These are phyloP conservation scores for Cordyceps farinosa DNA, from an alignment of 2,329 filamentous ascomycete genomes.

Conservation along the genomic window DNA sequence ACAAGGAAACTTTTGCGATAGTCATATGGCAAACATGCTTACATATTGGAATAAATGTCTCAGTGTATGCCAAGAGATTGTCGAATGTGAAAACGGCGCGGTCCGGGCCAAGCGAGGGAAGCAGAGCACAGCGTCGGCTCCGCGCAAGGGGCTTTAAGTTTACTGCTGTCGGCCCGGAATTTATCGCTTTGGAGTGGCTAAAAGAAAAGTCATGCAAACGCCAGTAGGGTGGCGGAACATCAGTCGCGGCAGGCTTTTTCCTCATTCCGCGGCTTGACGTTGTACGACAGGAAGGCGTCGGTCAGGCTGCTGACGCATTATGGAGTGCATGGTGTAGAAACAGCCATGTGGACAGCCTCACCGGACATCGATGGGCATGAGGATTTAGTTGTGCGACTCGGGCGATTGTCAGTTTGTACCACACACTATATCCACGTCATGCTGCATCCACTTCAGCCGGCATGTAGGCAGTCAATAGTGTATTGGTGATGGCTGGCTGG, in stretches of 20 bases:
- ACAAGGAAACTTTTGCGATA: conserved; percentile 12
- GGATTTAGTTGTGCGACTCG: neutral
- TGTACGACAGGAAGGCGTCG: neutral
- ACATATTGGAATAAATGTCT: conserved; percentile 8
- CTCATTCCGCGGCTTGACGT: neutral
- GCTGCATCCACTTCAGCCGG: neutral
- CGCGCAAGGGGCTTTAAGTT: neutral
- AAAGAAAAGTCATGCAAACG: neutral
- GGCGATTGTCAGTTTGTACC: neutral
- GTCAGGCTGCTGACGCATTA: neutral
- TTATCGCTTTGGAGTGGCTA: neutral
- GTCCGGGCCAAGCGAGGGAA: neutral
- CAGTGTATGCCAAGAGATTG: neutral
- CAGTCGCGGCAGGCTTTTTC: neutral
- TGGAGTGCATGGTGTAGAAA: neutral
- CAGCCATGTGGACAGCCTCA: neutral
- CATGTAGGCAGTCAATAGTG: neutral
- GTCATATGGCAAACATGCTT: neutral
- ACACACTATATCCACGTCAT: neutral
- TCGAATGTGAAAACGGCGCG: neutral
- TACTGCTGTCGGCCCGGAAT: neutral
- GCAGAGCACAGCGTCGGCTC: neutral
- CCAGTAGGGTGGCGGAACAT: neutral
- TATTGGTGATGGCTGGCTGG: neutral
- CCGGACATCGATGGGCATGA: neutral